These are phyloP conservation scores for Corynascus novoguineensis DNA, from an alignment of 495 filamentous ascomycete species.

Conservation along the genomic window DNA sequence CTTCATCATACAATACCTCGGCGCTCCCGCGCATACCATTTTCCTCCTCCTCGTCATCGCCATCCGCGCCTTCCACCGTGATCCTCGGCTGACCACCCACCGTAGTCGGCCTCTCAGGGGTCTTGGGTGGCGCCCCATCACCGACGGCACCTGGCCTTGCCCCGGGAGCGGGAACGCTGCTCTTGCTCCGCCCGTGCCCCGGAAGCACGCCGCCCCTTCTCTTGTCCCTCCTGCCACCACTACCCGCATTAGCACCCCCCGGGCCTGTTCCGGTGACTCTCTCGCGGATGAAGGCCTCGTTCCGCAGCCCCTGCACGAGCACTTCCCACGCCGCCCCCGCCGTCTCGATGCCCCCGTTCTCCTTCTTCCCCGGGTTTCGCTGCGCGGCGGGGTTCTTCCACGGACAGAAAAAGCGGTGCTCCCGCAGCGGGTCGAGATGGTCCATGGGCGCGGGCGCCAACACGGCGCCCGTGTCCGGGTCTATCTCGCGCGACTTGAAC, in stretches of 20 bases:
- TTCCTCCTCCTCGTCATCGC: background rate
- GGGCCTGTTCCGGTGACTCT: no score
- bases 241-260: background rate
- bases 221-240: background rate
- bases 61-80: background rate
- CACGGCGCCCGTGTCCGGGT: slow-evolving; percentile 40
- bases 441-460: slow-evolving; percentile 55
- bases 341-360: slow-evolving; percentile 10
- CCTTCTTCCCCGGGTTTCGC: slow-evolving; percentile 32
- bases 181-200: slow-evolving; percentile 25
- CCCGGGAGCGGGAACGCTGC: slow-evolving; percentile 13
- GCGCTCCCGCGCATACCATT: no score
- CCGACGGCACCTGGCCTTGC: background rate
- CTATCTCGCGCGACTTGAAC: slow-evolving; percentile 61
- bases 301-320: slow-evolving; percentile 39
- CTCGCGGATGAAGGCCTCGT: slow-evolving; percentile 40
- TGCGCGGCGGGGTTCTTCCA: slow-evolving; percentile 65
- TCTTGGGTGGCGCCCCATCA: slow-evolving; percentile 5
- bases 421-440: slow-evolving; percentile 58
- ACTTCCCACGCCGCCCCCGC: slow-evolving; percentile 43
- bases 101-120: slow-evolving; percentile 21
- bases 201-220: background rate
- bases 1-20: slow-evolving; percentile 36
- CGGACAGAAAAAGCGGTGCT: slow-evolving; percentile 78
- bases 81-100: slow-evolving; percentile 14